These are phyloP conservation scores for Parietaria judaica DNA, from an alignment of 306 rosid genomes.

Conservation along the genomic window DNA sequence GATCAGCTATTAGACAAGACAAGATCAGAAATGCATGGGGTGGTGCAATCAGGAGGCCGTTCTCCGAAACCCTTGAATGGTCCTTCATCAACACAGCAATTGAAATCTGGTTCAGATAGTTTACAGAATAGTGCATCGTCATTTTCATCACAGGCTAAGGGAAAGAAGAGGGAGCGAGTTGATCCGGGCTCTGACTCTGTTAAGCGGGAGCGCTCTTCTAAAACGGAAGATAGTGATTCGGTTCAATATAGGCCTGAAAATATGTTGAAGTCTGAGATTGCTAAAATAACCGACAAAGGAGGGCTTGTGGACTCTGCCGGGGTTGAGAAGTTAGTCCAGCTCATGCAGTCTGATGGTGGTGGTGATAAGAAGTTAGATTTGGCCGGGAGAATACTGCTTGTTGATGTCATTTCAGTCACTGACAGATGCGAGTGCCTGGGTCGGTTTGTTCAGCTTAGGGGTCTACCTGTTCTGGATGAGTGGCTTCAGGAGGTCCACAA, in stretches of 20 bases:
- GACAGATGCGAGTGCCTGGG: conserved; percentile 60
- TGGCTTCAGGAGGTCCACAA: conserved; percentile 90
- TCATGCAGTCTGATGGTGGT: conserved; percentile 50
- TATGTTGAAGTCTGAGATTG: conserved; percentile 53
- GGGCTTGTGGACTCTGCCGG: conserved; percentile 62
- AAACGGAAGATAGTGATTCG: conserved; percentile 60
- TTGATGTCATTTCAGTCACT: conserved; percentile 66
- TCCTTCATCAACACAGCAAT: conserved; percentile 63
- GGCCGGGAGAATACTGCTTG: conserved; percentile 64
- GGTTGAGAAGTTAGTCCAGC: conserved; percentile 72
- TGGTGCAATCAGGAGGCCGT: conserved; percentile 66
- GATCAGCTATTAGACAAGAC: conserved; percentile 59
- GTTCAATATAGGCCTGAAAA: conserved; percentile 44
- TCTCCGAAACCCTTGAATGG: conserved; percentile 76
- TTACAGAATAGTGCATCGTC: conserved; percentile 55
- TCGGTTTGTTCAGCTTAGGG: conserved; percentile 62
- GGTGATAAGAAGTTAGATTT: conserved; percentile 63
- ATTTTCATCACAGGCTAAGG: conserved; percentile 52
- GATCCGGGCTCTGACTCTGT: conserved; percentile 58
- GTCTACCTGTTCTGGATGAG: conserved; percentile 75
- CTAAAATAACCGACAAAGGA: conserved; percentile 70
- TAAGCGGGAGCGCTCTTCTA: conserved; percentile 50
- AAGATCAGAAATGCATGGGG: conserved; percentile 66
- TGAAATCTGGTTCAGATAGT: conserved; percentile 68
- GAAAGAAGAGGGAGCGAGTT: conserved; percentile 70